phyloP scores from a whole-genome alignment of 163 green algal genomes.

The Prototheca stagnorum region DNA sequence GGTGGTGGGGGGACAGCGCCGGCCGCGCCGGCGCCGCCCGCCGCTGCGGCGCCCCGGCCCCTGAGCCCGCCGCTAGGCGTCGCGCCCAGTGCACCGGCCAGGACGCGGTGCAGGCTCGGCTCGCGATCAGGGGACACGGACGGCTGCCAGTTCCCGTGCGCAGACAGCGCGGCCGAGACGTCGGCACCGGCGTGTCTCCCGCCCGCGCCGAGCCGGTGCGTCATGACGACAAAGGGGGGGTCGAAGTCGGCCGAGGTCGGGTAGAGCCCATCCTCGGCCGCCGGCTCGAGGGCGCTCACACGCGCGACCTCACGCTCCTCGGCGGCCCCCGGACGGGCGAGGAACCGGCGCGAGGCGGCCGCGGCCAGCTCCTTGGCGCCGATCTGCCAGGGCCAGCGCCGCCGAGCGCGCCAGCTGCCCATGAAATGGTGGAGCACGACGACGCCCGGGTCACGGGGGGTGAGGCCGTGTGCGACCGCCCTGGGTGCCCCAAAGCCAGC shows the following conservation, averaged over 20 bases:
- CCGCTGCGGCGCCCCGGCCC: too few relatives aligned
- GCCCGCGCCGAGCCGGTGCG: conserved; percentile 5
- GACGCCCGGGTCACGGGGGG: conserved; percentile 29
- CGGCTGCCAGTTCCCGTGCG: conserved; percentile 58
- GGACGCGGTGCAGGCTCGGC: conserved; percentile 45
- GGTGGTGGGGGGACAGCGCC: too few relatives aligned
- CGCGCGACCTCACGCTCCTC: neutral
- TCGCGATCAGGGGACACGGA: conserved; percentile 28
- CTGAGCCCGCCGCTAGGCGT: too few relatives aligned
- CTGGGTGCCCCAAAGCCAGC: conserved; percentile 49
- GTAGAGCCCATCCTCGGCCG: conserved; percentile 24
- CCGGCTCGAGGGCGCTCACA: neutral
- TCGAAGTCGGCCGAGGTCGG: conserved; percentile 49
- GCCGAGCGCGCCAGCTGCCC: conserved; percentile 31
- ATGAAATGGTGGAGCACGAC: conserved; percentile 64
- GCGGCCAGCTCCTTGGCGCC: conserved; percentile 1
- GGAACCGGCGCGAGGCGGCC: neutral
- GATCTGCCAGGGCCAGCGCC: neutral
- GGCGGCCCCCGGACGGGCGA: neutral
- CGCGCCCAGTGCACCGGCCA: conserved; percentile 47
- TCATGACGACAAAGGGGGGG: conserved; percentile 62
- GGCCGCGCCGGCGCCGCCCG: neutral
- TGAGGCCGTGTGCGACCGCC: conserved; percentile 27
- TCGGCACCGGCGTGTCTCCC: conserved; percentile 29
- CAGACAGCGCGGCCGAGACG: conserved; percentile 34